phyloP scores from a whole-genome alignment of 2,329 filamentous ascomycete species.

The Epichloe aotearoae region DNA sequence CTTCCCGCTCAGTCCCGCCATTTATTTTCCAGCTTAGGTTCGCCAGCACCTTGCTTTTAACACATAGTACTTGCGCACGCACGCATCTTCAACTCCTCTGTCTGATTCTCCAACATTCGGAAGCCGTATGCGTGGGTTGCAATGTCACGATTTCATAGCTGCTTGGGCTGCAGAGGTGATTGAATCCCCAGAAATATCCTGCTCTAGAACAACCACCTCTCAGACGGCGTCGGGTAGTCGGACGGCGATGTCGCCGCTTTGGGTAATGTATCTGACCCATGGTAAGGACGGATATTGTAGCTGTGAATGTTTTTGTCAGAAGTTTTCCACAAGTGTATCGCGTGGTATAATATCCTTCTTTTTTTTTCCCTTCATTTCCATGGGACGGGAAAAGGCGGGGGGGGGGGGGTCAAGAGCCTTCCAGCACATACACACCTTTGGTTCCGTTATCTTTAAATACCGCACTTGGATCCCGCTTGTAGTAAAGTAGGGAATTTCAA shows the following conservation, averaged over 20 bases:
- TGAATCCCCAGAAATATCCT: too few relatives aligned
- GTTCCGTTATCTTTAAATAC: conserved; percentile 98
- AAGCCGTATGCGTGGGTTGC: too few relatives aligned
- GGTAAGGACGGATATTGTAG: conserved; percentile 95
- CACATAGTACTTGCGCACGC: too few relatives aligned
- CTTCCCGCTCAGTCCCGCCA: too few relatives aligned
- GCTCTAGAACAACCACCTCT: conserved; percentile 10
- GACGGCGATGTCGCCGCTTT: conserved; percentile 92
- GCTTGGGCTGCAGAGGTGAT: too few relatives aligned
- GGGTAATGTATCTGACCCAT: conserved; percentile 98
- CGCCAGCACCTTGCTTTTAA: too few relatives aligned
- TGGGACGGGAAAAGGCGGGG: not conserved
- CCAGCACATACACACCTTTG: conserved; percentile 61
- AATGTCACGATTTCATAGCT: too few relatives aligned
- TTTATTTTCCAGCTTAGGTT: not conserved
- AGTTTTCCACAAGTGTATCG: too few relatives aligned
- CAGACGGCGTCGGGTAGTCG: conserved; percentile 81
- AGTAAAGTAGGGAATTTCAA: conserved; percentile 99
- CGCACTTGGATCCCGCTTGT: conserved; percentile 96
- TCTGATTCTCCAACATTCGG: too few relatives aligned
- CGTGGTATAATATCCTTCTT: not conserved
- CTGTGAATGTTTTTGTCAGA: conserved; percentile 28
- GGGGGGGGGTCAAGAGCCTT: not conserved
- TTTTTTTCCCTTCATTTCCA: conserved; percentile 2
- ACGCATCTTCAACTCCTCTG: too few relatives aligned